Base-by-base conservation (phyloP, 2,329 filamentous ascomycete species). In the Clonostachys sp. region DNA sequence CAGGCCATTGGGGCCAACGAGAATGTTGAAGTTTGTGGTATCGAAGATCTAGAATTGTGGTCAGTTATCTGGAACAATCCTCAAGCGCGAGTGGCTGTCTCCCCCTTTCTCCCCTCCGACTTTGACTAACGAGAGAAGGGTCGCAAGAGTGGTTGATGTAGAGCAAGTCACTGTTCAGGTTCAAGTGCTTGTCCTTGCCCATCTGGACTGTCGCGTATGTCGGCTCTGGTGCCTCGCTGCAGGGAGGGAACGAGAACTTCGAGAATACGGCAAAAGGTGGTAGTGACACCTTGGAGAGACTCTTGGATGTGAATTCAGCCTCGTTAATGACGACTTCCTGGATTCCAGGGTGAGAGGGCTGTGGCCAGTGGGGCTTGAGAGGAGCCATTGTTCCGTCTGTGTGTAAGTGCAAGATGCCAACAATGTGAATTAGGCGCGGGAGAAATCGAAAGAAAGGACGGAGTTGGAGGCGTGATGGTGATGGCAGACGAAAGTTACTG, bases 61-160 rank as follows among this genome's bases (percentile, higher is more conserved):
- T 33, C 34, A 10, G 24, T 46, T n/a, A 18, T 34, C 17, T n/a
- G 35, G 12, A 44, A 17, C 6, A 34, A 40, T 40, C 36, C 6
- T 8, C 36, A n/a, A 40, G 17, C 14, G 36, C n/a, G 36, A 14
- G 36, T 7, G 17, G 17, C 14, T 17, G 7, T 12, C 14, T 13
- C 17, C n/a, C 42, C 17, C 4, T 13, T 30, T 44, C 42, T 17
- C 9, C 12, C 17, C 16, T 17, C 38, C 33, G 24, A 18, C 17
- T 30, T 41, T 18, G 49, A 77, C 78, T 70, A 51, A 84, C 80
- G 50, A 86, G 71, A 59, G 78, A 80, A 20, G 83, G 83, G 56
- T 83, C 80, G 64, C 83, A 86, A 5, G 78, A 83, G 65, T 86
- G 83, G 63, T 86, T 86, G 54, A 84, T 81, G 64, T 84, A 86